Evolutionary conservation across 768 basidiomycete genomes (phyloP).

Genomic region (Lentinula raphanica): DNA sequence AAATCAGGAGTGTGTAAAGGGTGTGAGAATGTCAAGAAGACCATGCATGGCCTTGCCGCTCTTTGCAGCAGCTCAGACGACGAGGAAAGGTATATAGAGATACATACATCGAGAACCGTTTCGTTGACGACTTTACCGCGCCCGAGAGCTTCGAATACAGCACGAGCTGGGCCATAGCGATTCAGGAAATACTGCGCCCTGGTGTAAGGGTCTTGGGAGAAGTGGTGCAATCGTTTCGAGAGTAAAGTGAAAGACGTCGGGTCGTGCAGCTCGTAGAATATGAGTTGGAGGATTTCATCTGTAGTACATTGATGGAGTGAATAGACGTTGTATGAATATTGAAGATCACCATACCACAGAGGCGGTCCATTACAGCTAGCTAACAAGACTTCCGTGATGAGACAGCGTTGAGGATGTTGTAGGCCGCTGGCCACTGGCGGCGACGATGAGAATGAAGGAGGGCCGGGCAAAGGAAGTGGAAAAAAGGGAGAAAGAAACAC

Average conservation of each 20-base stretch:
- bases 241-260: constrained; percentile 54
- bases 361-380: constrained; percentile 18
- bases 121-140: constrained; percentile 61
- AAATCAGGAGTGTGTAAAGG: constrained; percentile 18
- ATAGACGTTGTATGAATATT: constrained; percentile 7
- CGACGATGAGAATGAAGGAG: constrained; percentile 10
- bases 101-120: constrained; percentile 62
- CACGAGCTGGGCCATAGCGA: constrained; percentile 66
- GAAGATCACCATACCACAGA: not conserved
- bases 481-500: constrained; percentile 1
- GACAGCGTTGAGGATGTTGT: not conserved
- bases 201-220: constrained; percentile 71
- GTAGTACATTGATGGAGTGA: constrained; percentile 1
- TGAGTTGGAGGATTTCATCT: constrained; percentile 67
- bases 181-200: constrained; percentile 73
- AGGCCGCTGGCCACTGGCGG: not conserved
- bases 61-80: constrained; percentile 3
- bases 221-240: constrained; percentile 53
- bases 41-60: constrained; percentile 4
- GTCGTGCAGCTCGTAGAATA: constrained; percentile 68
- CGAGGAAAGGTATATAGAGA: constrained; percentile 18
- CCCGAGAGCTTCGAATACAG: constrained; percentile 71
- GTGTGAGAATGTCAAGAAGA: constrained; percentile 14
- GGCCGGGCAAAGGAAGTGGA: constrained; percentile 12
- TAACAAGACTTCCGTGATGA: not conserved